Base-by-base conservation (phyloP, 2,329 filamentous ascomycete genomes). In the Colletotrichum cuscutae region DNA sequence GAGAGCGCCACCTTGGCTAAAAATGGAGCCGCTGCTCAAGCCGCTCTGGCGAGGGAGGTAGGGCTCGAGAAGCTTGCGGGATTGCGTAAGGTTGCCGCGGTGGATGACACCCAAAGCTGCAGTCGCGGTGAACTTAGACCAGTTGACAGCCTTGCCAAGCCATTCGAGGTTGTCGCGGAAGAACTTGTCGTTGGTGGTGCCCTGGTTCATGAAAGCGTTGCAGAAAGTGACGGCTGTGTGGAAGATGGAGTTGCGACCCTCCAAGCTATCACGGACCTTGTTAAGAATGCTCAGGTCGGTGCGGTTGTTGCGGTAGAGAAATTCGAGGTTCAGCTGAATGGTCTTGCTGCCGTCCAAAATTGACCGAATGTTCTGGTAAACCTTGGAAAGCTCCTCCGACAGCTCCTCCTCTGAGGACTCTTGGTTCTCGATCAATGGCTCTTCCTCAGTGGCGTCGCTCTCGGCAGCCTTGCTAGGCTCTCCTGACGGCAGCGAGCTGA, bases 161-260 rank as follows among this genome's bases (percentile, higher is more conserved):
- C 97, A 99, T 76, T 99, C 97, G 28, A 99, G 85, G 81, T 99
- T 99, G 80, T 98, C 95, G 8, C 97, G 91, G 90, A 99, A 98
- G 86, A 99, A 99, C 79, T 96, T 97, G 84, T 99, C 97, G 78
- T 98, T 97, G 0, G 96, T 98, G 0, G 97, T 99, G 72, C 97
- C 97, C 66, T 97, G 95, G 81, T 99, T 97, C 97, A 99, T 99
- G 82, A 99, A 98, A 12, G 95, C 97, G 79, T 98, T 98, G 80
- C 96, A 97, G 79, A 99, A 97, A 0, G 97, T 98, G 68, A 99
- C 95, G 4, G 95, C 95, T 1, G 95, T 97, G 83, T 99, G 97
- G 89, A 98, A 98, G 77, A 99, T 99, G 37, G 96, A 98, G 84
- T 98, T 98, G 65, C 97, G 91, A 46, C 95, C 95, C 81, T 99